Conservation (phyloP, 2,329 filamentous ascomycete genomes). For the Sporothrix globosa region DNA sequence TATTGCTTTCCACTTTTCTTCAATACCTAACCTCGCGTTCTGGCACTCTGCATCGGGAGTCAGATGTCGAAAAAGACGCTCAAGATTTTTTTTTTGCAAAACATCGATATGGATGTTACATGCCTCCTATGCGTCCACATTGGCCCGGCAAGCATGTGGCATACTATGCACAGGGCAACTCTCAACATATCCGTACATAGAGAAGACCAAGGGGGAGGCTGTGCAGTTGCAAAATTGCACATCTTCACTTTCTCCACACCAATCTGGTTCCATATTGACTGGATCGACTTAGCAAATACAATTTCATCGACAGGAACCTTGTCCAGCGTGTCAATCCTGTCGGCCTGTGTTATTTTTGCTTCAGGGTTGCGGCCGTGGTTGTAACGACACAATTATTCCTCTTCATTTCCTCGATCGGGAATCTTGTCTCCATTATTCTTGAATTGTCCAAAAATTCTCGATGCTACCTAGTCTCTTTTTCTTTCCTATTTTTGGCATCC, state of each 20-base stretch:
- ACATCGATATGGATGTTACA: conserved; percentile 2
- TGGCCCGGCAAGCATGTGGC: neutral
- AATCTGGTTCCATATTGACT: conserved; percentile 14
- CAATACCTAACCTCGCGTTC: neutral
- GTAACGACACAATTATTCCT: neutral
- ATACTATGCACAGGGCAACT: conserved; percentile 12
- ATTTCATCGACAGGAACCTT: conserved; percentile 12
- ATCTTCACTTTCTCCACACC: conserved; percentile 6
- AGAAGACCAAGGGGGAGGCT: conserved; percentile 27
- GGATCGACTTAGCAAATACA: neutral
- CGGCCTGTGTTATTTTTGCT: conserved; percentile 19
- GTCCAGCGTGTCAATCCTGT: neutral
- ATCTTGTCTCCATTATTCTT: neutral
- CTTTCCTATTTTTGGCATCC: conserved; percentile 5
- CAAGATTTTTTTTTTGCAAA: neutral
- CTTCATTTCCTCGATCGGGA: neutral
- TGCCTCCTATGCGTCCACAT: neutral
- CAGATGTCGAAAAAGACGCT: neutral
- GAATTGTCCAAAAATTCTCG: neutral
- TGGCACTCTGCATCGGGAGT: neutral
- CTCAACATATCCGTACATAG: neutral
- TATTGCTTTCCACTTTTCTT: neutral
- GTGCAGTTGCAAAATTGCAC: conserved; percentile 25
- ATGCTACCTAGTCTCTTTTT: neutral
- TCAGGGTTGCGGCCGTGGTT: conserved; percentile 4